These are phyloP conservation scores for Aspergillus sp. DNA, from an alignment of 2,329 filamentous ascomycete species.

Conservation along the genomic window DNA sequence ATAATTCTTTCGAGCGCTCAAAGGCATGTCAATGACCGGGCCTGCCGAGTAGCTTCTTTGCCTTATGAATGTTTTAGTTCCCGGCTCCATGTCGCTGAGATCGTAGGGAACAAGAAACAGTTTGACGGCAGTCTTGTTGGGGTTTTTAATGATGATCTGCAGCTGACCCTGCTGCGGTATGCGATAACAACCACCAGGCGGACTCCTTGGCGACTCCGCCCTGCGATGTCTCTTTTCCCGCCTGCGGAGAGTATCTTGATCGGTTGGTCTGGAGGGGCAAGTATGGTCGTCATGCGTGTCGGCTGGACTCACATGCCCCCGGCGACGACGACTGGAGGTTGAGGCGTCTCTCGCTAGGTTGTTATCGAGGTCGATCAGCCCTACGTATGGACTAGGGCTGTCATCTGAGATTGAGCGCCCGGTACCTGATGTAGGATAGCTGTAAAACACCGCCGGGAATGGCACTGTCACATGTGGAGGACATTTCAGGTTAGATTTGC, in stretches of 20 bases:
- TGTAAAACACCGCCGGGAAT: slow-evolving; percentile 96
- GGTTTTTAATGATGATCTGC: slow-evolving; percentile 97
- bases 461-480: slow-evolving; percentile 86
- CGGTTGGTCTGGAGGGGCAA: slow-evolving; percentile 10
- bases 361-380: slow-evolving; percentile 86
- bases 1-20: slow-evolving; percentile 40
- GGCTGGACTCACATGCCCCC: slow-evolving; percentile 32
- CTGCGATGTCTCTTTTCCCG: slow-evolving; percentile 61
- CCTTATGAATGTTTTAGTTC: slow-evolving; percentile 92
- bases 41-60: slow-evolving; percentile 91
- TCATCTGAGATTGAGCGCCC: slow-evolving; percentile 69
- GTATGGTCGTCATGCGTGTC: slow-evolving; percentile 12
- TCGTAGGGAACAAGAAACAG: slow-evolving; percentile 93
- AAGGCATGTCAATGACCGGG: slow-evolving; percentile 72
- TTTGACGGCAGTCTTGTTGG: slow-evolving; percentile 97
- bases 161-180: slow-evolving; percentile 92
- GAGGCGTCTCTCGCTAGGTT: slow-evolving; percentile 57
- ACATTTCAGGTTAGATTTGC: slow-evolving; percentile 79
- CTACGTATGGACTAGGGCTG: slow-evolving; percentile 93
- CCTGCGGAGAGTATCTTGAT: slow-evolving; percentile 41
- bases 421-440: slow-evolving; percentile 69
- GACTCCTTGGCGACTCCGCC: slow-evolving; percentile 61
- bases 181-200: slow-evolving; percentile 85
- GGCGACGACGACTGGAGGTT: slow-evolving; percentile 38
- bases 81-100: slow-evolving; percentile 84